A percentile compares a stretch with the other conserved stretches of the same genome.
These are phyloP conservation scores for Rhizophagus clarus DNA, from an alignment of 192 early-diverging fungal genomes.

Conservation along the genomic window DNA sequence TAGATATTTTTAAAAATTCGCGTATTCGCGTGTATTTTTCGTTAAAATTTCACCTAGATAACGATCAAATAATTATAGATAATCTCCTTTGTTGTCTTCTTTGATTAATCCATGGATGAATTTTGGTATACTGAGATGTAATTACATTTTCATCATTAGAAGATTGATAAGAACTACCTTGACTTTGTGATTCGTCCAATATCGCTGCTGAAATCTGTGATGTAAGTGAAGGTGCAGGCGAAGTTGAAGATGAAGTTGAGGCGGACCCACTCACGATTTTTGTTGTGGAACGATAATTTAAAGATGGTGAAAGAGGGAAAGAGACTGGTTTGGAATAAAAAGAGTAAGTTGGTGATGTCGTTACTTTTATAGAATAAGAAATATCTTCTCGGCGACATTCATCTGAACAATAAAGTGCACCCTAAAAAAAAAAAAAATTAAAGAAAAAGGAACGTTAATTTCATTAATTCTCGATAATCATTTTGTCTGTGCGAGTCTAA, in stretches of 20 bases:
- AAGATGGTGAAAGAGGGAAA: not conserved
- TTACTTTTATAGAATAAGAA: not conserved
- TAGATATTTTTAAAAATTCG: not conserved
- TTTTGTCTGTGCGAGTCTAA: not conserved
- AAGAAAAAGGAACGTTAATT: not conserved
- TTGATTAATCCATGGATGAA: not conserved
- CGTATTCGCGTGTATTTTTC: not conserved
- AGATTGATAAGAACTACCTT: not conserved
- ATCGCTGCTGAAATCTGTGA: not conserved
- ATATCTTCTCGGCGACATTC: not conserved
- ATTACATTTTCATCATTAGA: not conserved
- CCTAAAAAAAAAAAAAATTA: not conserved
- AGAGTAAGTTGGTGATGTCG: not conserved
- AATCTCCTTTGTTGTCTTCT: not conserved
- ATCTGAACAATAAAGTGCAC: conserved; percentile 19
- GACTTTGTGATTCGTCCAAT: not conserved
- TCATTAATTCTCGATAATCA: no score
- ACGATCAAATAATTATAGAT: not conserved
- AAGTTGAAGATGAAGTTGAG: not conserved
- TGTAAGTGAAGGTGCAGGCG: not conserved
- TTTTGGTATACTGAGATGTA: not conserved
- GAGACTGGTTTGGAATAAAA: not conserved
- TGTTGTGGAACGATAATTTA: not conserved
- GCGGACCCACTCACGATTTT: not conserved
- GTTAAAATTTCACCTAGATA: not conserved